Percentiles rank a stretch among this genome's conserved stretches.
phyloP scores from a whole-genome alignment of 2,329 filamentous ascomycete genomes.

The Pseudogymnoascus sp. region DNA sequence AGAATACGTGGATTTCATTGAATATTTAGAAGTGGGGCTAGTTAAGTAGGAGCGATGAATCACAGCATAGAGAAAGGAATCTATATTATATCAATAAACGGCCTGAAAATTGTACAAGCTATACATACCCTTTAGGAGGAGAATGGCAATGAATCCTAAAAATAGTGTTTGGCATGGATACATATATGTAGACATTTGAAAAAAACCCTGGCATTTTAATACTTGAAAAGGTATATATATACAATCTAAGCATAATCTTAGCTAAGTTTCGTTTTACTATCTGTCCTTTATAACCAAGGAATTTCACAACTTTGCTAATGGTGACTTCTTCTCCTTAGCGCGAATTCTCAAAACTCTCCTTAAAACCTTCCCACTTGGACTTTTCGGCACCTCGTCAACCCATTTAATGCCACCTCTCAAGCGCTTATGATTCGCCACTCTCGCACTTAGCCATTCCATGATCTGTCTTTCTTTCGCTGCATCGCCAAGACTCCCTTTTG shows the following conservation, averaged over 20 bases:
- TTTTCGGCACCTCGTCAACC: constrained; percentile 31
- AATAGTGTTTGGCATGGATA: not conserved
- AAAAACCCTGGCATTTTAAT: not conserved
- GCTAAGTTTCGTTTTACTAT: not conserved
- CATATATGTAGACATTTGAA: not conserved
- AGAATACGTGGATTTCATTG: not conserved
- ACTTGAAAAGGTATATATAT: not conserved
- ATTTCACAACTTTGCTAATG: not conserved
- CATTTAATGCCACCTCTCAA: constrained; percentile 30
- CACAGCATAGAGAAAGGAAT: not conserved
- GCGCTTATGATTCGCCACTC: constrained; percentile 28
- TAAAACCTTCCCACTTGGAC: constrained; percentile 31
- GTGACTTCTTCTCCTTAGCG: constrained; percentile 32
- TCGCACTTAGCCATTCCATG: constrained; percentile 22
- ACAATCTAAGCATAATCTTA: not conserved
- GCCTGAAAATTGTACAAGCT: not conserved
- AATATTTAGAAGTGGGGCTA: not conserved
- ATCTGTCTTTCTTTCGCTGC: constrained; percentile 27
- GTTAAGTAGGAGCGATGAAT: not conserved
- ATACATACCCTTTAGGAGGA: not conserved
- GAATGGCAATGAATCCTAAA: not conserved
- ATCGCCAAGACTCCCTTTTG: constrained; percentile 20
- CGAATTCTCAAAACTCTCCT: constrained; percentile 23
- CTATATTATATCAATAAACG: not conserved
- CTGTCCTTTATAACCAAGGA: not conserved